Base-by-base conservation (phyloP, 2,329 filamentous ascomycete species). In the Scedosporium boydii region DNA sequence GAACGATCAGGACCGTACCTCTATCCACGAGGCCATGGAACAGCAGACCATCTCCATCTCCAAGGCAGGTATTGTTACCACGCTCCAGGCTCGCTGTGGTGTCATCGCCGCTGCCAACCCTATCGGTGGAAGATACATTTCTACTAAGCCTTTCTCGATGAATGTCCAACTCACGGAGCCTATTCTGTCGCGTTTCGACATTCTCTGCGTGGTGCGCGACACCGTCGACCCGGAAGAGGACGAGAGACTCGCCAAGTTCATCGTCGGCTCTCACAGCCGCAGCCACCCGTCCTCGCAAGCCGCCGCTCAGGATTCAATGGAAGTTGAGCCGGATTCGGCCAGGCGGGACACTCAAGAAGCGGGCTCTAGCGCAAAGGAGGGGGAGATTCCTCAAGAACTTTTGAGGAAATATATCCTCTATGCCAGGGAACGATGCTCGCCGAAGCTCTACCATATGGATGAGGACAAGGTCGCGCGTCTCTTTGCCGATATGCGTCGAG, bases 21-120 rank as follows among this genome's bases (percentile, higher is more conserved):
- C 92, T 6, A 99, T 99, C 68, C 95, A 99, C 82, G 95, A 99
- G 80, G 95, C 95, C 64, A 99, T 99, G 95, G 95, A 99, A 76
- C 95, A 99, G 76, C 95, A 99, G 77, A 99, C 95, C 1, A 99
- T 99, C 68, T 98, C 93, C 65, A 99, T 99, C 71, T 96, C 92
- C 66, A 99, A 99, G 74, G 95, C 95, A 0, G 95, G 95, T 76
- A 99, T 99, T 65, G 95, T 99, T 53, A 99, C 95, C 1, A 98
- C 95, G 0, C 81, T 99, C 0, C 93, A 99, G 74, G 95, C 95
- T 53, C 89, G 95, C 46, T 99, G 95, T 74, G 92, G 93, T 61
- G 96, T 99, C 68, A 92, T 99, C 66, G 95, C 95, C 16, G 95
- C 95, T 1, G 95, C 95, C 69, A 99, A 99, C 76, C 95, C 95